phyloP scores from a whole-genome alignment of 805 yeast species.

The Cyberlindnera maritima region DNA sequence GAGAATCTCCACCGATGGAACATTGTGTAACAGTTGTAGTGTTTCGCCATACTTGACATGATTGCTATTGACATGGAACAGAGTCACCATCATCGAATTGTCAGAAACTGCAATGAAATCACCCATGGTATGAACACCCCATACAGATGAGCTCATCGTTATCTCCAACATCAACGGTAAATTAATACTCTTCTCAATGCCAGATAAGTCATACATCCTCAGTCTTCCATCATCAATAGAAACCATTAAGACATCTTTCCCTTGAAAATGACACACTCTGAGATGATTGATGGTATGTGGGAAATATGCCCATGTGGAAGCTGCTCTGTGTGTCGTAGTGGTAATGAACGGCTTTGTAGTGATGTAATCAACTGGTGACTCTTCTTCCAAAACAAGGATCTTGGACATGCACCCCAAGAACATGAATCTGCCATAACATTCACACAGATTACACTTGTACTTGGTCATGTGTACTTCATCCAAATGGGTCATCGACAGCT shows the following conservation, averaged over 20 bases:
- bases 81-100: conserved; percentile 45
- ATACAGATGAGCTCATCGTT: conserved; percentile 42
- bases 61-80: conserved; percentile 32
- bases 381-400: conserved; percentile 13
- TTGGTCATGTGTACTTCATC: not conserved
- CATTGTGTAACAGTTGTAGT: conserved; percentile 48
- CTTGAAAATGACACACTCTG: conserved; percentile 36
- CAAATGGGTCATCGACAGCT: conserved; percentile 5
- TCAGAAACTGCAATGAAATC: conserved; percentile 49
- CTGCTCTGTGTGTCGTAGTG: conserved; percentile 33
- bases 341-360: conserved; percentile 21
- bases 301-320: conserved; percentile 49
- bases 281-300: conserved; percentile 59
- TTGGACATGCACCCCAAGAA: conserved; percentile 15
- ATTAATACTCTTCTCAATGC: conserved; percentile 24
- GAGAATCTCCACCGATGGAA: conserved; percentile 50
- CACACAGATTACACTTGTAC: conserved; percentile 24
- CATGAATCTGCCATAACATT: conserved; percentile 9
- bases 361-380: not conserved
- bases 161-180: conserved; percentile 33
- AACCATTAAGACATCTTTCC: conserved; percentile 42
- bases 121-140: conserved; percentile 57
- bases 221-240: conserved; percentile 58
- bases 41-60: conserved; percentile 31
- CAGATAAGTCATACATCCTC: conserved; percentile 35